Conservation (phyloP, 73 alveolate genomes). For the Paramecium biaurelia region DNA sequence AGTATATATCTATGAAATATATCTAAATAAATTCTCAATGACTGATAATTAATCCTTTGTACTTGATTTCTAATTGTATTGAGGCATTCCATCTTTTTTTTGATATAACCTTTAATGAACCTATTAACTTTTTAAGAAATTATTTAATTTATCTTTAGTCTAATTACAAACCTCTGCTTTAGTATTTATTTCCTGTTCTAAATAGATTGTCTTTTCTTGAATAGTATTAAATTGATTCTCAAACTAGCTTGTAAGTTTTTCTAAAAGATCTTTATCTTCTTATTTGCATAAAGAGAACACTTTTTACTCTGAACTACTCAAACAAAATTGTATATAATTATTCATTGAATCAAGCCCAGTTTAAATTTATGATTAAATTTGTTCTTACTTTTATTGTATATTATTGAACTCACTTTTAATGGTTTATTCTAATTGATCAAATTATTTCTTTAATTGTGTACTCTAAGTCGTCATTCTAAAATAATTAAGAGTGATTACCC, state of each 20-base stretch:
- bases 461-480: neutral
- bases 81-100: neutral
- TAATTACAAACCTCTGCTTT: neutral
- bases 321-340: neutral
- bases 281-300: neutral
- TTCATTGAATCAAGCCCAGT: neutral
- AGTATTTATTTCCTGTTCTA: neutral
- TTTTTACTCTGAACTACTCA: neutral
- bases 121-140: neutral
- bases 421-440: neutral
- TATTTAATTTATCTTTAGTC: neutral
- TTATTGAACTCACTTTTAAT: neutral
- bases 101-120: neutral
- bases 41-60: neutral
- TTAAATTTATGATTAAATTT: neutral
- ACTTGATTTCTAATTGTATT: neutral
- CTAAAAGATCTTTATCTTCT: neutral
- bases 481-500: neutral
- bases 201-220: neutral
- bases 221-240: neutral
- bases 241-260: neutral
- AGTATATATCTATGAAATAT: neutral
- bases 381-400: neutral
- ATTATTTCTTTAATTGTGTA: neutral
- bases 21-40: neutral